Percentiles rank a stretch among this genome's conserved stretches.
These are phyloP conservation scores for Misopates orontium DNA, from an alignment of 257 asterid genomes.

Conservation along the genomic window DNA sequence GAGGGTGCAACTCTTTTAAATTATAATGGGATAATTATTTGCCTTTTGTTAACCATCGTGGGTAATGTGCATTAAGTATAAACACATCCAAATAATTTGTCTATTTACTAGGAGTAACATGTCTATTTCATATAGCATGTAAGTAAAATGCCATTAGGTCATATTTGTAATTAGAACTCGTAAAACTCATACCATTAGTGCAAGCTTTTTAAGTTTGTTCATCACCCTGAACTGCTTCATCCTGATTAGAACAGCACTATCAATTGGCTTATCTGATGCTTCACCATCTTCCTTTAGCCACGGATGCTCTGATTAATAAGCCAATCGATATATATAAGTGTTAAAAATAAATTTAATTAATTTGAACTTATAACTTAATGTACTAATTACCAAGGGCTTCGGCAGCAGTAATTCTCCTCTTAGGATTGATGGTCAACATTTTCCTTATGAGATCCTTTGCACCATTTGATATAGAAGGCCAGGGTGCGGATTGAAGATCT, in stretches of 20 bases:
- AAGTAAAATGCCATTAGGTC: too few species aligned
- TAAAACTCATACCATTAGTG: conserved; percentile 60
- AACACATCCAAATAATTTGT: too few species aligned
- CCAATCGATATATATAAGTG: conserved; percentile 4
- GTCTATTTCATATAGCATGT: too few species aligned
- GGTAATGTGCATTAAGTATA: too few species aligned
- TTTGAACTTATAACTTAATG: too few species aligned
- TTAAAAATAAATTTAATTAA: too few species aligned
- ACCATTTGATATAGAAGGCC: conserved; percentile 58
- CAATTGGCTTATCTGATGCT: conserved; percentile 81
- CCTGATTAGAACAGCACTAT: conserved; percentile 79
- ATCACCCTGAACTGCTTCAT: conserved; percentile 91
- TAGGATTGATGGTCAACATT: conserved; percentile 56
- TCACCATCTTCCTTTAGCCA: conserved; percentile 92
- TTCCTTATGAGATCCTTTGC: conserved; percentile 70
- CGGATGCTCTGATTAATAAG: conserved; percentile 67
- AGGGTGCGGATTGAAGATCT: conserved; percentile 50
- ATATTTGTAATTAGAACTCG: too few species aligned
- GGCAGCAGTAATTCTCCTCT: conserved; percentile 56
- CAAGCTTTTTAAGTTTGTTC: conserved; percentile 92
- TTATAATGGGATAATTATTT: too few species aligned
- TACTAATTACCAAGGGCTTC: conserved; percentile 58
- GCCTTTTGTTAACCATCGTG: too few species aligned
- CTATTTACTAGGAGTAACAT: too few species aligned
- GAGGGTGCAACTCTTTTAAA: too few species aligned